These are phyloP conservation scores for Fusarium sterilihyphosum DNA, from an alignment of 2,329 filamentous ascomycete genomes.

Conservation along the genomic window DNA sequence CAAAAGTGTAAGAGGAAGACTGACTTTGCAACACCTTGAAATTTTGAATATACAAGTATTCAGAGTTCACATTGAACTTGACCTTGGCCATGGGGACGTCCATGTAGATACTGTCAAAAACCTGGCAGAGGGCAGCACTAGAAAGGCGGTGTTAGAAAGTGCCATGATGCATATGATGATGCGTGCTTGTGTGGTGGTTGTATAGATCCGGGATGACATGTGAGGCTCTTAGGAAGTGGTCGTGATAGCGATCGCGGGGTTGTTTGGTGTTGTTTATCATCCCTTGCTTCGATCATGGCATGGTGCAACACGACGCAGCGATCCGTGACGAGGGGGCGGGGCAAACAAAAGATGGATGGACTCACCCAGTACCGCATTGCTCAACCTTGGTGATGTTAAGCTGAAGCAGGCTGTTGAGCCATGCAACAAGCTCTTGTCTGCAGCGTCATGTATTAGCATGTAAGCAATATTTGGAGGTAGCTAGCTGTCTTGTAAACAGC, in stretches of 20 bases:
- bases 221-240: not conserved
- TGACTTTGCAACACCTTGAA: constrained; percentile 97
- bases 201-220: not conserved
- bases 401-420: constrained; percentile 97
- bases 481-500: not conserved
- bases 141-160: constrained; percentile 37
- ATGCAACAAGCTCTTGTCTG: constrained; percentile 95
- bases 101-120: constrained; percentile 97
- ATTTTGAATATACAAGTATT: constrained; percentile 98
- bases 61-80: constrained; percentile 97
- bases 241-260: constrained; percentile 25
- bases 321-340: constrained; percentile 41
- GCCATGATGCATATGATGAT: not conserved
- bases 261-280: constrained; percentile 18
- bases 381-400: constrained; percentile 99
- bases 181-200: not conserved
- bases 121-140: constrained; percentile 94
- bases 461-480: not conserved
- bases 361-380: constrained; percentile 96
- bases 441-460: constrained; percentile 30
- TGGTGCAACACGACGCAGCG: constrained; percentile 29
- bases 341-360: constrained; percentile 49
- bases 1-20: constrained; percentile 42
- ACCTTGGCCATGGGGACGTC: constrained; percentile 95
- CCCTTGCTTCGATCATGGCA: constrained; percentile 26